Evolutionary conservation across 305 asterid species (phyloP), one percentile per base, ranked within the genome.

Genomic region (Salvia sclarea): DNA sequence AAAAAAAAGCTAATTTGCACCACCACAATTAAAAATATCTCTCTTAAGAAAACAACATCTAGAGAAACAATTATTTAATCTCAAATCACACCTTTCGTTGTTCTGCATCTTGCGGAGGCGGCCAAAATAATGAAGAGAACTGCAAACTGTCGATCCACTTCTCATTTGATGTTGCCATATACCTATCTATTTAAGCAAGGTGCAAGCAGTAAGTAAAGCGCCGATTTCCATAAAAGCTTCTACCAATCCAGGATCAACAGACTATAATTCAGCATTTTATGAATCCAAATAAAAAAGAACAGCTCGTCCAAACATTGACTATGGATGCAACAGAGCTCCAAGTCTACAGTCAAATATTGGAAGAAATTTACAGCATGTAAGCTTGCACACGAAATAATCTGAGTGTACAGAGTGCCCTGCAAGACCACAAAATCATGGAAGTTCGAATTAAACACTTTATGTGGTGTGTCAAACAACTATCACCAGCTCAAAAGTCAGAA

Each of bases 81-180:
- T 45, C 40, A 68, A 57, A 44, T 8, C 67, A 37, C 67, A 93
- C 99, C 96, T 94, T 91, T 56, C 96, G 80, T 71, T 94, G 99
- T 24, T 66, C 88, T 57, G 79, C 76, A 75, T 94, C 99, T 62
- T 76, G 93, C 20, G 98, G 99, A 33, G 96, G 96, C 10, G 85
- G 97, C 90, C 95, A 91, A 79, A 89, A 94, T 83, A 94, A 78
- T 30, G 99, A 94, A 63, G 99, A 94, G 69, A 80, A 87, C 84
- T 94, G 97, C 78, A 94, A 86, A 71, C 93, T 80, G 60, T 89
- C 97, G 49, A 87, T 89, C 95, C 99, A 94, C 85, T 83, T 94
- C 70, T 83, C 89, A 56, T 80, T 80, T 74, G 92, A 75, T 54
- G 88, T 80, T 59, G 84, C 96, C 99, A 94, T 94, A 28, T 16